Percentiles rank a stretch among this genome's conserved stretches.
Evolutionary conservation across 345 rosid species (phyloP).

Genomic region (Erucastrum elatum): DNA sequence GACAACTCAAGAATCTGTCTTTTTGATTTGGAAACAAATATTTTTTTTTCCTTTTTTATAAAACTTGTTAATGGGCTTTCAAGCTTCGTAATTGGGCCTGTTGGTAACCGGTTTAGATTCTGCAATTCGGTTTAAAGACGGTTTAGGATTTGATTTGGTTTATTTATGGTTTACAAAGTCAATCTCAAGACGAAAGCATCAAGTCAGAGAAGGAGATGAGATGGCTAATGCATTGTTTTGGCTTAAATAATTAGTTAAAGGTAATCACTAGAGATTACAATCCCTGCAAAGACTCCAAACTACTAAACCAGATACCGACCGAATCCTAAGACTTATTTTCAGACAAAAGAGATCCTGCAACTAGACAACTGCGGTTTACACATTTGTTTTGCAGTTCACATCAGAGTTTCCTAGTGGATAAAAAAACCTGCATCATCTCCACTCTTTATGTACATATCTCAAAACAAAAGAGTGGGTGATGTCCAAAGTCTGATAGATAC

Average conservation of each 20-base stretch:
- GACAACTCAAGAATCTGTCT: slow-evolving; percentile 27
- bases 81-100: neutral
- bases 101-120: neutral
- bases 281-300: too few species aligned
- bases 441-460: slow-evolving; percentile 32
- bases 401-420: neutral
- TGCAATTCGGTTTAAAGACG: neutral
- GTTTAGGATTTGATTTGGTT: too few species aligned
- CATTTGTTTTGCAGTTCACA: slow-evolving; percentile 33
- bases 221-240: slow-evolving; percentile 12
- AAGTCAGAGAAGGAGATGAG: neutral
- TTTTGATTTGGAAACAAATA: neutral
- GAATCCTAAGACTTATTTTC: slow-evolving; percentile 23
- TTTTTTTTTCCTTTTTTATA: neutral
- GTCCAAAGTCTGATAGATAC: neutral
- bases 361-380: slow-evolving; percentile 34
- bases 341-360: slow-evolving; percentile 6
- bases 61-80: slow-evolving; percentile 3
- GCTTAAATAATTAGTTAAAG: slow-evolving; percentile 13
- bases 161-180: too few species aligned
- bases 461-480: slow-evolving; percentile 31
- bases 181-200: too few species aligned
- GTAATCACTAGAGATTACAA: neutral
- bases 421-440: slow-evolving; percentile 10
- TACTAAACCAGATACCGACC: neutral